Percentiles rank a stretch among this genome's conserved stretches.
These are phyloP conservation scores for Talaromyces sp. DNA, from an alignment of 2,329 filamentous ascomycete species.

Conservation along the genomic window DNA sequence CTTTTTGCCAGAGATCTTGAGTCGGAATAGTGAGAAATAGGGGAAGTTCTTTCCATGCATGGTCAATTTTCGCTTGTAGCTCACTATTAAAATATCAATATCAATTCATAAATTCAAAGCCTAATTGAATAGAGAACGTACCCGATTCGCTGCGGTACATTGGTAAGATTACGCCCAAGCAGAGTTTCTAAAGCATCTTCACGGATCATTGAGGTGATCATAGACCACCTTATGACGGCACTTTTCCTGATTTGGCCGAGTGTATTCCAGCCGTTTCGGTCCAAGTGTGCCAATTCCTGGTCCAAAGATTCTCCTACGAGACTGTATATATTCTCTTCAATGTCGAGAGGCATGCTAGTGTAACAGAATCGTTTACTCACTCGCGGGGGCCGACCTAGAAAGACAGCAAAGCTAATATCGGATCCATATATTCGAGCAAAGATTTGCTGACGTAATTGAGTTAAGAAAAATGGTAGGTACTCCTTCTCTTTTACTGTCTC, in stretches of 20 bases:
- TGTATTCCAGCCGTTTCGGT: constrained; percentile 15
- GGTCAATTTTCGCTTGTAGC: constrained; percentile 11
- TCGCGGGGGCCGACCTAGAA: constrained; percentile 16
- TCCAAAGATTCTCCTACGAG: constrained; percentile 6
- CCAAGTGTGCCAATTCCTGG: constrained; percentile 7
- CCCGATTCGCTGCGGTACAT: constrained; percentile 15
- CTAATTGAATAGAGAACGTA: not conserved
- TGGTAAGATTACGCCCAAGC: constrained; percentile 11
- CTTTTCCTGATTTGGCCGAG: constrained; percentile 14
- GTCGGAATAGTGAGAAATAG: constrained; percentile 11
- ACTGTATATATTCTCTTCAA: constrained; percentile 12
- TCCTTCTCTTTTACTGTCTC: constrained; percentile 15
- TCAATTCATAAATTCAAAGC: not conserved
- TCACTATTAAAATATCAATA: constrained; percentile 2
- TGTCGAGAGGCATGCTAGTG: constrained; percentile 17
- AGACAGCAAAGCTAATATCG: constrained; percentile 18
- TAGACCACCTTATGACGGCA: constrained; percentile 14
- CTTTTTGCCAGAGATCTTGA: constrained; percentile 4
- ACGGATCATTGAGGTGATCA: constrained; percentile 17
- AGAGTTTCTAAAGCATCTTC: constrained; percentile 17
- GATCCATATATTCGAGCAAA: constrained; percentile 18
- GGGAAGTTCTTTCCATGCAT: constrained; percentile 18
- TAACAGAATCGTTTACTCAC: constrained; percentile 18
- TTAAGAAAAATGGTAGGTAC: constrained; percentile 13
- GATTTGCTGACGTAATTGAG: constrained; percentile 14